Conservation (phyloP, 768 basidiomycete genomes). For the Kwoniella bestiolae region DNA sequence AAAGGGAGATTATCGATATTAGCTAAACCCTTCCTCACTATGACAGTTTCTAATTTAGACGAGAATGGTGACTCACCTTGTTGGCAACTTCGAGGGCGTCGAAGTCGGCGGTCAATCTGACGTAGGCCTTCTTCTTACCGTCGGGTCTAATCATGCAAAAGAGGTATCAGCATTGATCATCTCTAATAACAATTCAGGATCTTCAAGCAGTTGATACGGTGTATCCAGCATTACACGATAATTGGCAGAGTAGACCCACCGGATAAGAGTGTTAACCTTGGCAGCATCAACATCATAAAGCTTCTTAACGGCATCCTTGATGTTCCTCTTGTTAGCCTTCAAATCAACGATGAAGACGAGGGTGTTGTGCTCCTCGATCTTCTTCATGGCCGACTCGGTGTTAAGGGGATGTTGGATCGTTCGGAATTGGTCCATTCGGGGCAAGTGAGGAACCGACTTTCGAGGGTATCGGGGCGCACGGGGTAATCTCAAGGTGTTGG, state of each 20-base stretch:
- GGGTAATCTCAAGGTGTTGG: constrained; percentile 83
- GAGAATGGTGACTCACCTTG: constrained; percentile 66
- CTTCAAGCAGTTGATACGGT: no score
- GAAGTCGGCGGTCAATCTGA: constrained; percentile 90
- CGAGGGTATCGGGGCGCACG: constrained; percentile 93
- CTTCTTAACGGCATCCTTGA: constrained; percentile 99
- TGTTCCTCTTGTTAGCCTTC: constrained; percentile 96
- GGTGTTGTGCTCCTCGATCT: constrained; percentile 99
- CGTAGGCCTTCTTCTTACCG: constrained; percentile 99
- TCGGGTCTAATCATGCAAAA: constrained; percentile 69
- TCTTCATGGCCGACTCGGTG: constrained; percentile 99
- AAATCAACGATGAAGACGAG: constrained; percentile 97
- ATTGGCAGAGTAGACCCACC: constrained; percentile 63
- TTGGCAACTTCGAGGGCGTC: constrained; percentile 97
- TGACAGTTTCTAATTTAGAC: not conserved
- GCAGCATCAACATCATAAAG: constrained; percentile 94
- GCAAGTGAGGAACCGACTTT: constrained; percentile 87
- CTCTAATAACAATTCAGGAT: no score
- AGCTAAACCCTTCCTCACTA: not conserved
- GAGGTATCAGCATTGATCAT: no score
- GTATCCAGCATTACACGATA: no score
- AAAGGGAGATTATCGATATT: constrained; percentile 2
- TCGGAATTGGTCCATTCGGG: constrained; percentile 95
- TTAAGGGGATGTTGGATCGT: constrained; percentile 77
- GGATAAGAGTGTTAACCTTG: constrained; percentile 97